Evolutionary conservation across 2,329 filamentous ascomycete species (phyloP), one percentile per base, ranked within the genome.

Genomic region (Nigrospora osmanthi): DNA sequence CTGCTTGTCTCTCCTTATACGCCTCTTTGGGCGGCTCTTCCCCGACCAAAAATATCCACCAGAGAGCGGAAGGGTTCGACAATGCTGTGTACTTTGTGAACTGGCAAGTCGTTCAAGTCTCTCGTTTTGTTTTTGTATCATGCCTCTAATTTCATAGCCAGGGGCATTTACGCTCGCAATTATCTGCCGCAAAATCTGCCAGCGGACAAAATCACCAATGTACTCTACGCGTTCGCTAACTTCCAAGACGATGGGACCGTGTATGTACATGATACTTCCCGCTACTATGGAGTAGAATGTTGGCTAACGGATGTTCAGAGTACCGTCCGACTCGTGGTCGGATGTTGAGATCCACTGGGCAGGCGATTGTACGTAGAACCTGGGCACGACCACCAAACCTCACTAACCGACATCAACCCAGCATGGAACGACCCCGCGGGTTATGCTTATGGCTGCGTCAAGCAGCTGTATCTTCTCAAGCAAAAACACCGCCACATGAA

Each of bases 151-250:
- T 33, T 19, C 11, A 1, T 11, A 9, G 2, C 5, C 2, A 76
- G 74, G 85, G 83, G 78, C 36, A 86, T 88, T 42, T 93, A 95
- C 57, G 81, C 69, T 19, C 76, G 87, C 44, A 78, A 86, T 50
- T 88, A 84, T 58, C 75, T 85, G 45, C 84, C 87, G 0, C 75
- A 83, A 42, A 72, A 88, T 53, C 72, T 95, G 10, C 84, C 84
- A 0, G 78, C 73, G 2, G 71, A 78, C 2, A 71, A 88, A 50
- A 67, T 95, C 42, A 91, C 85, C 0, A 87, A 93, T 55, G 71
- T 95, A 2, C 72, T 95, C 2, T 95, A 80, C 57, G 76, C 89
- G 2, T 95, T 95, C 63, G 85, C 87, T 55, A 90, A 94, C 58
- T 64, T 94, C 15, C 70, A 72, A 10, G 61, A 76, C 1, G 78